Evolutionary conservation across 139 green algal genomes (phyloP).

Genomic region (Haematococcus lacustris): DNA sequence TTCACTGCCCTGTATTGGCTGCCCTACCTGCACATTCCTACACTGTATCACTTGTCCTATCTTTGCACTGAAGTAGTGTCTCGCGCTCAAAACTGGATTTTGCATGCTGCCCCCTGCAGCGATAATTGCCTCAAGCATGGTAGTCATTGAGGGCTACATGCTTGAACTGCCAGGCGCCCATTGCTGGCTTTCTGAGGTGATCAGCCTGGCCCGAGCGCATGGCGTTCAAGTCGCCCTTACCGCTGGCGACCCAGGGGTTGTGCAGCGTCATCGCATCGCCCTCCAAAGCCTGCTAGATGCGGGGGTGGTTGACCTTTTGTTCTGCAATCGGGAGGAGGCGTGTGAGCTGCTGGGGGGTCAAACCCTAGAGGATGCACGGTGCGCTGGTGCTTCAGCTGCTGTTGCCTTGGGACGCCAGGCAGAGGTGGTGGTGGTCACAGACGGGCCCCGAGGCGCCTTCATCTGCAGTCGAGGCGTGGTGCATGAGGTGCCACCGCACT

Average conservation of each 20-base stretch:
- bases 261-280: conserved; percentile 50
- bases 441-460: conserved; percentile 40
- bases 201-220: conserved; percentile 19
- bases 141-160: conserved; percentile 75
- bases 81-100: too few relatives aligned
- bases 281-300: conserved; percentile 44
- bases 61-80: too few relatives aligned
- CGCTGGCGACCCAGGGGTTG: conserved; percentile 71
- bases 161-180: conserved; percentile 13
- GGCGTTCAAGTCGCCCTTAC: conserved; percentile 68
- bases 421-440: conserved; percentile 72
- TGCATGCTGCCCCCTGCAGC: too few relatives aligned
- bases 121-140: conserved; percentile 37
- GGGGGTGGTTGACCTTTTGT: conserved; percentile 69
- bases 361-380: not conserved
- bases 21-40: too few relatives aligned
- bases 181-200: conserved; percentile 9
- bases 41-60: too few relatives aligned
- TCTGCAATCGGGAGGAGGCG: conserved; percentile 47
- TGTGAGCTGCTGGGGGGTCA: conserved; percentile 17
- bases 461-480: not conserved
- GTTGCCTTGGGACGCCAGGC: conserved; percentile 45
- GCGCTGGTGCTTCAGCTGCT: conserved; percentile 3
- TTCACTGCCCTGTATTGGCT: too few relatives aligned
- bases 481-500: conserved; percentile 55